A percentile compares a stretch with the other conserved stretches of the same genome.
These are phyloP conservation scores for Pseudozyma sp. DNA, from an alignment of 1,284 basidiomycete genomes.

Conservation along the genomic window DNA sequence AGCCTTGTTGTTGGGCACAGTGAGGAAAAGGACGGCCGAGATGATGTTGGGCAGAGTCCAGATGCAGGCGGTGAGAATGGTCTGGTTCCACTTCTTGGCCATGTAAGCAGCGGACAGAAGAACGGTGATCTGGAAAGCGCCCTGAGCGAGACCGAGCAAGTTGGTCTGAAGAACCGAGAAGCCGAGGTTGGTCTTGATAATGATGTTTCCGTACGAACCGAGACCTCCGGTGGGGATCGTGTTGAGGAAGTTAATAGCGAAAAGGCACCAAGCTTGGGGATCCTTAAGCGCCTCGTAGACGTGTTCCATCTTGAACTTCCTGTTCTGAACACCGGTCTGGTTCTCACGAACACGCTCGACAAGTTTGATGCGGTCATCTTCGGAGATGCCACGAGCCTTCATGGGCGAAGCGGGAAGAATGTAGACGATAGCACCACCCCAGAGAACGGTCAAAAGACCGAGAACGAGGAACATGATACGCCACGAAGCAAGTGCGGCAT, in stretches of 20 bases:
- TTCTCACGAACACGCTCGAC: slow-evolving; percentile 74
- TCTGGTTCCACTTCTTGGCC: slow-evolving; percentile 58
- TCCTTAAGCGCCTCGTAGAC: slow-evolving; percentile 72
- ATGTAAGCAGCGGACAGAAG: slow-evolving; percentile 41
- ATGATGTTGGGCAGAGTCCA: slow-evolving; percentile 54
- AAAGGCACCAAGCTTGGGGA: slow-evolving; percentile 67
- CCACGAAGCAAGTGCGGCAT: slow-evolving; percentile 72
- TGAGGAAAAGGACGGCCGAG: slow-evolving; percentile 60
- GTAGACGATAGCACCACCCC: slow-evolving; percentile 61
- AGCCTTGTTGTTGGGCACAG: slow-evolving; percentile 35
- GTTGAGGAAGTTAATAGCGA: slow-evolving; percentile 73
- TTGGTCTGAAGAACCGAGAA: slow-evolving; percentile 60
- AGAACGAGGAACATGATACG: slow-evolving; percentile 72
- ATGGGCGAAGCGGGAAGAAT: slow-evolving; percentile 50
- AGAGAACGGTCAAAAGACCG: slow-evolving; percentile 49
- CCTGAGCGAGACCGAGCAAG: slow-evolving; percentile 60
- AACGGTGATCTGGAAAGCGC: slow-evolving; percentile 45
- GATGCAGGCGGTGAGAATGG: slow-evolving; percentile 54
- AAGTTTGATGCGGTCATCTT: slow-evolving; percentile 73
- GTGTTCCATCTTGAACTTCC: slow-evolving; percentile 73
- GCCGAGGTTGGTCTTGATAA: slow-evolving; percentile 65
- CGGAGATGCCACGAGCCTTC: slow-evolving; percentile 69
- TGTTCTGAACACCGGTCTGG: slow-evolving; percentile 73
- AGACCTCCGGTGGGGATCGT: slow-evolving; percentile 73
- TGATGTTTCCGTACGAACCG: slow-evolving; percentile 72